phyloP scores from a whole-genome alignment of 2,329 filamentous ascomycete genomes.

The Alternaria sp. region DNA sequence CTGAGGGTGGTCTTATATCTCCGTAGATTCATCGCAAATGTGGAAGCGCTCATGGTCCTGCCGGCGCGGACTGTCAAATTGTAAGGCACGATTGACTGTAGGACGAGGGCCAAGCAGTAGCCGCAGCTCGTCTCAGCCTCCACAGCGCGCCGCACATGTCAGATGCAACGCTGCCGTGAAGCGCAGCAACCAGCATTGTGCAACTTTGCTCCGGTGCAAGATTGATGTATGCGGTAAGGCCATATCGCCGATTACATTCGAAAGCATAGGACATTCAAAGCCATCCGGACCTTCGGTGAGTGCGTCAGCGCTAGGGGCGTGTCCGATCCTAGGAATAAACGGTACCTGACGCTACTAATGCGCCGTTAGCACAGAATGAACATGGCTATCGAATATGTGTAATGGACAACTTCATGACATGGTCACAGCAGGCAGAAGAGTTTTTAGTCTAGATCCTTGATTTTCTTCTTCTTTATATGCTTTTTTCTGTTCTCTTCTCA shows the following conservation, averaged over 20 bases:
- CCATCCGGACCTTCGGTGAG: background rate
- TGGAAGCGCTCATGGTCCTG: conserved; percentile 38
- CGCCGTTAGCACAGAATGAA: background rate
- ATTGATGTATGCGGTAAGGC: background rate
- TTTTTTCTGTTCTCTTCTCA: conserved; percentile 21
- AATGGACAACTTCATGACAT: background rate
- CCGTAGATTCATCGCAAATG: conserved; percentile 36
- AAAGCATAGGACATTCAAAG: background rate
- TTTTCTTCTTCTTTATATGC: conserved; percentile 27
- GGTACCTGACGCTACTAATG: conserved; percentile 8
- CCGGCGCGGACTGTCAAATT: conserved; percentile 37
- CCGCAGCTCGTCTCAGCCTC: conserved; percentile 44
- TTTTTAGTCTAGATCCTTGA: conserved; percentile 5
- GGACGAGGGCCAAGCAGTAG: conserved; percentile 31
- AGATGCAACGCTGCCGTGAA: conserved; percentile 5
- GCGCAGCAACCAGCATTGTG: background rate
- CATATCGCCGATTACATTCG: background rate
- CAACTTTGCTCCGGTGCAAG: background rate
- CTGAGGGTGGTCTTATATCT: conserved; percentile 46
- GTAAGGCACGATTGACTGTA: conserved; percentile 33
- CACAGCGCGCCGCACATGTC: conserved; percentile 16
- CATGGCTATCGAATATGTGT: background rate
- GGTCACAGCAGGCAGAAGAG: conserved; percentile 1
- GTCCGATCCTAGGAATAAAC: background rate
- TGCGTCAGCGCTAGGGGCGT: background rate